Evolutionary conservation across 2,329 filamentous ascomycete genomes (phyloP), one percentile per base, ranked within the genome.

Genomic region (Claviceps pazoutovae): DNA sequence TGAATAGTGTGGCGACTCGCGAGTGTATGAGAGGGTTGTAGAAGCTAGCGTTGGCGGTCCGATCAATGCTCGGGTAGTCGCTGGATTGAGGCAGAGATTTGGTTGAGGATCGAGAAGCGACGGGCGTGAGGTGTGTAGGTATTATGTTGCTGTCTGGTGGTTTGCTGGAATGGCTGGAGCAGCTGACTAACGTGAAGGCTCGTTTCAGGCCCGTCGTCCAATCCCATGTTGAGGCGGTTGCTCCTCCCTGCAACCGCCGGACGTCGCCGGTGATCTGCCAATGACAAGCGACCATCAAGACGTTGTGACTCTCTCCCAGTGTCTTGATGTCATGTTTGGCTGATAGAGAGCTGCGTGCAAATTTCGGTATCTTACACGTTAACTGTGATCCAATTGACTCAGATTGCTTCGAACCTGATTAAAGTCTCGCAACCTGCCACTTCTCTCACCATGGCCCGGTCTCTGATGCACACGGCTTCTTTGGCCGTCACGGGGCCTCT

Each of bases 401-500:
- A 17, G 16, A n/a, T 16, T 41, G 38, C 38, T 41, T 39, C 5
- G 38, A 30, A 30, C 30, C 30, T 30, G 9, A 30, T 30, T 30
- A 9, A 9, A 30, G 30, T 11, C 30, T 30, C 17, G 17, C 17
- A 42, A 13, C 17, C 17, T 14, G 3, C 4, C 30, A 11, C 30
- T 26, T 46, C 8, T n/a, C 36, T 21, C 39, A 14, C 9, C 36
- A 55, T 55, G 53, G 37, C 41, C 13, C 51, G 62, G 26, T 62
- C 66, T 7, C 60, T 69, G 48, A 61, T 69, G 30, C 37, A 73
- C 48, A 57, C 54, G 17, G 53, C 53, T 9, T 50, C 51, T 2
- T 23, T 46, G 45, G 53, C 53, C 1, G 67, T 86, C 16, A 78
- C 73, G 14, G 73, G 74, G 16, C 74, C 80, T 14, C 71, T 87